Evolutionary conservation across 768 basidiomycete genomes (phyloP), one percentile per base, ranked within the genome.

Genomic region (Boletales sp.): DNA sequence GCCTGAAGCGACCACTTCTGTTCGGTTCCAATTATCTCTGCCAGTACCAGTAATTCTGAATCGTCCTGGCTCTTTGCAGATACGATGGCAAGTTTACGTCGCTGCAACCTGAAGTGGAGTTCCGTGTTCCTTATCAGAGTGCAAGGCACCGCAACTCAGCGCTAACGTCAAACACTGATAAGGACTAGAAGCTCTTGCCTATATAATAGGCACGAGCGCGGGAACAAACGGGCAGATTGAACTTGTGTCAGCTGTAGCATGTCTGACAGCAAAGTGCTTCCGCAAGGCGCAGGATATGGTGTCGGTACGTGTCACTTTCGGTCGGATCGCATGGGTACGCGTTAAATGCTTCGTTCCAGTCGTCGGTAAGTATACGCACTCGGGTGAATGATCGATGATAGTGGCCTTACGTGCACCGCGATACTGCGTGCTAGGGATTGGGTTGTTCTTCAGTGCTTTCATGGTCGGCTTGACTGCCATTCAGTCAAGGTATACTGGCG

Each of bases 221-320:
- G 35, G 13, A 40, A 12, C 12, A 11, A 7, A 14, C 33, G 25
- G 25, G 1, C 7, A 28, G 25, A 4, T 28, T 28, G 25, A 28
- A 28, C 25, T 28, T 28, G 5, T 28, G 3, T 28, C 25, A 28
- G 7, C 21, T 40, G 3, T 30, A 53, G 2, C 38, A 66, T 67
- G 67, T 65, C 67, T 11, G 46, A 58, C 34, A 57, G 49, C 39
- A 55, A 67, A 44, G 69, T 85, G 21, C 74, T 90, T 44, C 89
- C 89, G 19, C 84, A 88, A 71, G 87, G 86, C 32, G 90, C 87
- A 13, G 90, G 90, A 33, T 92, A 91, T 75, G 90, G 90, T 38
- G 88, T 88, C 49, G 84, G 86, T 86, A 58, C 57, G 79, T 64
- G 28, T 14, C 17, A 12, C 32, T 21, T 48, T 38, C 46, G 39